Evolutionary conservation across 345 rosid genomes (phyloP), one percentile per base, ranked within the genome.

Genomic region (Boechera stricta): DNA sequence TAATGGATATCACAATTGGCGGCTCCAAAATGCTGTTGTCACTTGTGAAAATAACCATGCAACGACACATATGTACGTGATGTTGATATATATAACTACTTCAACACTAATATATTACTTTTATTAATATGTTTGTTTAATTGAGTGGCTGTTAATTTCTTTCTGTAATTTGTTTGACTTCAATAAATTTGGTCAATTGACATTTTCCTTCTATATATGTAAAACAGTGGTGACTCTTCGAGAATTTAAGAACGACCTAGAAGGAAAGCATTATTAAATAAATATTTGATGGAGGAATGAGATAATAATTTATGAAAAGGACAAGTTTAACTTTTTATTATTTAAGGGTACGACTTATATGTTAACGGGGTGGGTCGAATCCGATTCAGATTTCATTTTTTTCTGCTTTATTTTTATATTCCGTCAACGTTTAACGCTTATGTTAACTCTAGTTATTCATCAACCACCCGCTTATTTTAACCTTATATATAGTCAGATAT

Each of bases 301-400:
- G 21, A 66, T 44, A 29, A 72, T 67, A 72, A 49, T 57, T 66
- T 73, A 36, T 52, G 82, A 73, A 67, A 73, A 73, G 45, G 82
- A 79, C 82, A 73, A 68, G 26, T 26, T 73, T 61, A 18, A 47
- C 78, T 79, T 79, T 78, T 29, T 72, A 77, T 71, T 71, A 48
- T 71, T 59, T 68, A 73, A 79, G 78, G 78, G 82, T 79, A 73
- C 71, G 82, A 79, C 82, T 79, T 73, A 64, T 73, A 67, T 67
- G 77, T 66, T 78, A 73, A 79, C 75, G 78, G 82, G 81, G 75
- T 79, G 74, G 74, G 67, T 73, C 82, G 82, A 79, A 79, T 79
- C 82, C 71, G 82, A 68, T 68, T 79, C 78, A 79, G 66, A 79
- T 73, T 79, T 79, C 53, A 44, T 78, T 24, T 69, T 48, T 39